Conservation (phyloP, 108 stramenopile species). For the Nitzschia sp. region DNA sequence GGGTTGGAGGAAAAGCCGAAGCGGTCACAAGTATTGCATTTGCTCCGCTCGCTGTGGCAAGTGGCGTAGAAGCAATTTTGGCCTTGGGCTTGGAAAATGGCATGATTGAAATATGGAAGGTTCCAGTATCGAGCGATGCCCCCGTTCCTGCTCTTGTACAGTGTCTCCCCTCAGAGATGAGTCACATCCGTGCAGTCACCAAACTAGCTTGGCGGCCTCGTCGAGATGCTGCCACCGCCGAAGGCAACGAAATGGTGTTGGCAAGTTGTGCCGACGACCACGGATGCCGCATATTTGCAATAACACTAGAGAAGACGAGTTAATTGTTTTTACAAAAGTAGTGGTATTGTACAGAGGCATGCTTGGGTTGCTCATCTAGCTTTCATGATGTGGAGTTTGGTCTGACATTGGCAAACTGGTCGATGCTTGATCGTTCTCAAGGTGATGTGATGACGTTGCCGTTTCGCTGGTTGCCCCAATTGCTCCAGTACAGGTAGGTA, state of each 20-base stretch:
- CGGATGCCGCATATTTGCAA: slow-evolving; percentile 45
- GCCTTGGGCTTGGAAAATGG: slow-evolving; percentile 80
- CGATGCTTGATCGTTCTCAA: too few relatives aligned
- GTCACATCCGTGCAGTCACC: slow-evolving; percentile 53
- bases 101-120: slow-evolving; percentile 67
- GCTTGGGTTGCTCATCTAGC: too few relatives aligned
- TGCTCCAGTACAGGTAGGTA: slow-evolving; percentile 2
- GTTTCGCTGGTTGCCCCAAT: neutral
- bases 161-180: slow-evolving; percentile 28
- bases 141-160: neutral
- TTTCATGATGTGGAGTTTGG: too few relatives aligned
- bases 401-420: too few relatives aligned
- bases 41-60: slow-evolving; percentile 42
- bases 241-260: slow-evolving; percentile 16
- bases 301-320: neutral
- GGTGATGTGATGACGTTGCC: neutral
- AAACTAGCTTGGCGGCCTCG: slow-evolving; percentile 62
- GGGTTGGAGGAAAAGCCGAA: slow-evolving; percentile 49
- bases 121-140: slow-evolving; percentile 26
- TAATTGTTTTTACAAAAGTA: too few relatives aligned
- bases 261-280: slow-evolving; percentile 54
- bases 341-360: too few relatives aligned
- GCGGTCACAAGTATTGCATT: slow-evolving; percentile 81
- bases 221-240: neutral
- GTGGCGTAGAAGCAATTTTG: slow-evolving; percentile 31